These are phyloP conservation scores for Talinum fruticosum DNA, from an alignment of 148 eudicot genomes.

Conservation along the genomic window DNA sequence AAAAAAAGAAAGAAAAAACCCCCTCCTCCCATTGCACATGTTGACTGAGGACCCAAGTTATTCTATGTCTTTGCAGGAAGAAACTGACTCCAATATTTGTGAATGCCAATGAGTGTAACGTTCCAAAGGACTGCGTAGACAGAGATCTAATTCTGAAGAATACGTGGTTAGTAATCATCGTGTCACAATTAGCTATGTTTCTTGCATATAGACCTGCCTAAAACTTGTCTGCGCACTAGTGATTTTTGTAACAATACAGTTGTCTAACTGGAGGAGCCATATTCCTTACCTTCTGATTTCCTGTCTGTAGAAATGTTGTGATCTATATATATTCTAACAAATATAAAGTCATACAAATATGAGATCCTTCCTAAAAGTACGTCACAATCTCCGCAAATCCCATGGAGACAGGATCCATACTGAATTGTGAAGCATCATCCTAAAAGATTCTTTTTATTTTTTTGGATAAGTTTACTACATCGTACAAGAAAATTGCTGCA, in stretches of 20 bases:
- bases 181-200: not conserved
- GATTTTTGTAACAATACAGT: not conserved
- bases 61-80: constrained; percentile 46
- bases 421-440: not conserved
- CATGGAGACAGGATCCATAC: not conserved
- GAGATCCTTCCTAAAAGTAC: not conserved
- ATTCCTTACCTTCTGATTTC: not conserved
- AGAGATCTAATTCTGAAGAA: constrained; percentile 55
- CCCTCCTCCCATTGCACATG: not conserved
- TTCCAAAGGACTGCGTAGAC: constrained; percentile 74
- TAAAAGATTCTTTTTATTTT: too few relatives aligned
- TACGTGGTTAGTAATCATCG: constrained; percentile 53
- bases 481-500: not conserved
- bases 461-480: too few relatives aligned
- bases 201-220: not conserved
- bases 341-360: not conserved
- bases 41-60: not conserved
- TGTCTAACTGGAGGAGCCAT: not conserved
- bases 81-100: constrained; percentile 72
- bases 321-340: not conserved
- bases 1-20: too few relatives aligned
- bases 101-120: constrained; percentile 74
- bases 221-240: not conserved
- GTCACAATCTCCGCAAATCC: not conserved
- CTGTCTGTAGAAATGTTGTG: not conserved